phyloP scores from a whole-genome alignment of 2,329 filamentous ascomycete species.

The Penicillium sp. region DNA sequence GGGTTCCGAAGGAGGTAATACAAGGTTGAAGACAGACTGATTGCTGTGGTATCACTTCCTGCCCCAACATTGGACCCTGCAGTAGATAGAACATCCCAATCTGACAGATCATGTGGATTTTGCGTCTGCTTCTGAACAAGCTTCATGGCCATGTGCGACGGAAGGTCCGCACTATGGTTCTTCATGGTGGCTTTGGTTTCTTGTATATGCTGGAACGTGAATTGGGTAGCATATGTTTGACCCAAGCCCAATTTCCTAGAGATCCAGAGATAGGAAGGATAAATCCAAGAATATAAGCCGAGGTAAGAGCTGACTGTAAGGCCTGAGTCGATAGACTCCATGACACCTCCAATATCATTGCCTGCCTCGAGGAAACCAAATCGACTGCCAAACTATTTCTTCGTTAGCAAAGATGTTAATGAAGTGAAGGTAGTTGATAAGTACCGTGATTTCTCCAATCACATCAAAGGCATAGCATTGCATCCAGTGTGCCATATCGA shows the following conservation, averaged over 20 bases:
- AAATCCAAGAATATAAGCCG: background rate
- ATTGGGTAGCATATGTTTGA: background rate
- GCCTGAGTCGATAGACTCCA: background rate
- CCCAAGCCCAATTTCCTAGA: background rate
- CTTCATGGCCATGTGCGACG: background rate
- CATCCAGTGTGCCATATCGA: conserved; percentile 27
- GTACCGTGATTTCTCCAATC: conserved; percentile 13
- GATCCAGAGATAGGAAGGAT: background rate
- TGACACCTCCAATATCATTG: background rate
- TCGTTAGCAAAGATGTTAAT: conserved; percentile 14
- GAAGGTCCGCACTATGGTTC: background rate
- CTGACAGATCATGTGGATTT: background rate
- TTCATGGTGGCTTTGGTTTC: background rate
- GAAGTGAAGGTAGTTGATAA: conserved; percentile 8
- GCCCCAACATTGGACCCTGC: conserved; percentile 28
- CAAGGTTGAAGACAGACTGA: conserved; percentile 32
- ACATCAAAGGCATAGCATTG: conserved; percentile 28
- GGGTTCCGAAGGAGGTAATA: conserved; percentile 34
- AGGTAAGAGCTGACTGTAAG: background rate
- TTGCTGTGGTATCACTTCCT: conserved; percentile 39
- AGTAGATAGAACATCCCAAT: background rate
- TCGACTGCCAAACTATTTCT: background rate
- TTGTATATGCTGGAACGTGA: background rate
- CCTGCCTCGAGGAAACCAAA: conserved; percentile 6
- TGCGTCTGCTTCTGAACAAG: background rate